Base-by-base conservation (phyloP, 2,329 filamentous ascomycete species). In the Zelopaecilomyces penicillatus region DNA sequence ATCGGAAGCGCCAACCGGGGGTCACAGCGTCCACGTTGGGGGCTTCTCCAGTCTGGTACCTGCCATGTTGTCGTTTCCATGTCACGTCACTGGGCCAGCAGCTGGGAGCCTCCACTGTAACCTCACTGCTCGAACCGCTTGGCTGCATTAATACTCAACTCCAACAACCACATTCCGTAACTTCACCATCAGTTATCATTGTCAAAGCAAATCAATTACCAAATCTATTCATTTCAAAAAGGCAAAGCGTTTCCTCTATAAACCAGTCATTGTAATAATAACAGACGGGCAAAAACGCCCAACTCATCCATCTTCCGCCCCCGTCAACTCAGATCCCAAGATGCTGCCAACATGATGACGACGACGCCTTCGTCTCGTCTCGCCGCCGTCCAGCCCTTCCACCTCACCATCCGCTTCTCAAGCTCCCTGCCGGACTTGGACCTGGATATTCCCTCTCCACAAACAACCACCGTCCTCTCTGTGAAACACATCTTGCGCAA, bases 371-470 rank as follows among this genome's bases (percentile, higher is more conserved):
- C 43, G 11, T 32, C 46, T 9, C 40, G 31, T 30, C 30, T 44
- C 34, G 39, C 52, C 45, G 47, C 57, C 40, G 54, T 54, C 43
- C 60, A 64, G 19, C 74, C 74, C 31, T 73, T 95, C 45, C 81
- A 85, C 57, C 74, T 97, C 38, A 91, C 87, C 33, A 83, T 97
- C 62, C 89, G 91, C 64, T 97, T 98, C 76, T 88, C 88, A 43
- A 82, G 83, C 48, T 82, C 87, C 1, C 76, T 91, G 46, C 83
- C 88, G 11, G 93, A 97, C 62, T 77, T 96, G 34, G 76, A 83
- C 35, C 77, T 97, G 48, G 81, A 87, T 57, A 80, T 97, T 57
- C 64, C 79, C 40, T 68, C 73, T 5, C 87, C 90, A 0, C 65
- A 73, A 39, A 71, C 73, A 30, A 89, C 84, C 8, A 87, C 87